Evolutionary conservation across 202 grass and related monocot genomes (phyloP), one percentile per base, ranked within the genome.

Genomic region (Elaeis oleifera): DNA sequence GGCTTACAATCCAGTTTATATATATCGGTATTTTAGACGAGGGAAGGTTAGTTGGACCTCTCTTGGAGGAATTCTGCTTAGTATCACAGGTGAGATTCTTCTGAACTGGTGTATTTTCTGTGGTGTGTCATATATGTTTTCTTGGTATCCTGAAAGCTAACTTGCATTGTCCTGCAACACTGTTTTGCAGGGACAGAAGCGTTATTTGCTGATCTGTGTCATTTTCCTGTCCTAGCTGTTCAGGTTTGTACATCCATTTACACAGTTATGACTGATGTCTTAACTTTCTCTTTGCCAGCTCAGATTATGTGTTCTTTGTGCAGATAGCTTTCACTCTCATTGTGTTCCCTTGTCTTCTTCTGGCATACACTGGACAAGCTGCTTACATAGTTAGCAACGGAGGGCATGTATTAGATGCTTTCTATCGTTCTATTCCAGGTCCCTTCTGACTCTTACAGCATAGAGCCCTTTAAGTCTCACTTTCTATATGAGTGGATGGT

Each of bases 21-120:
- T 97, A 58, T 91, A 84, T 63, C 44, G 69, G 0, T 97, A 86
- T 76, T 89, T 97, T 26, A 74, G 39, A 65, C 74, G 44, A 51
- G 71, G 81, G 54, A 97, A 77, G 73, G 39, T 63, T 56, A 36
- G 72, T 53, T 97, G 88, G 88, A 91, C 74, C 22, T 85, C 85
- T 69, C 85, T 97, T 25, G 92, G 92, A 63, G 92, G 92, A 74
- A 84, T 97, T 71, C 69, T 97, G 92, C 92, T 97, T 60, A 91
- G 92, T 72, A 89, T 97, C 65, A 97, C 92, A 65, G 92, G 92
- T 89, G 58, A 58, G 76, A 3, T 61, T 61, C 11, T 69, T 69
- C 48, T 23, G 18, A 65, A 44, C 20, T 83, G 15, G 26, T 57
- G 66, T 3, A 50, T 52, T 5, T 58, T 23, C 20, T 61, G 1